Evolutionary conservation across 805 yeast species (phyloP), one percentile per base, ranked within the genome.

Genomic region (Yamadazyma tumulicola): DNA sequence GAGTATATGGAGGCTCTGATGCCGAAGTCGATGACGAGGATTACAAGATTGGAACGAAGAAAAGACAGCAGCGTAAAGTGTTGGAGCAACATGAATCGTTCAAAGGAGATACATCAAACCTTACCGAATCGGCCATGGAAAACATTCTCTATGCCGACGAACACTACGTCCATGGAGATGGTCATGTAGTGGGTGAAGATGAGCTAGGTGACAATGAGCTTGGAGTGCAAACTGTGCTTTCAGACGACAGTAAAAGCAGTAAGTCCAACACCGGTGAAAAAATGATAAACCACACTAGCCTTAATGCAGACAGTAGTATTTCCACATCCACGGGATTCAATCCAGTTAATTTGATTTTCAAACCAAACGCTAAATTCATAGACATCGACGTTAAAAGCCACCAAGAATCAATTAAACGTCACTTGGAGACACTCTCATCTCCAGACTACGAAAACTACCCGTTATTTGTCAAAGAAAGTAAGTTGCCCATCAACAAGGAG

Each of bases 51-150:
- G 69, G 70, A 2, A 41, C 49, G 21, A 32, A 52, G 19, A 51
- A 54, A 31, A 47, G 71, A 38, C 43, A 48, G 19, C 45, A 52
- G 38, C 48, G 69, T 26, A 40, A 35, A 20, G 42, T 44, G 2
- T 43, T 61, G 17, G 41, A 52, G 2, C 47, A 49, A 13, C 63
- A 59, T 25, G 66, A 62, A 35, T 54, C 66, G 7, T 61, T 65
- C 44, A 64, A 60, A 40, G 68, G 68, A 4, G 70, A 64, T 39
- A 62, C 72, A 1, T 64, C 72, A 0, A 48, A 54, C 14, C 35
- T 66, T 19, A 52, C 70, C 2, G 60, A 55, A 41, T 52, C 51
- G 24, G 53, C 68, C 11, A 50, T 66, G 56, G 67, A 64, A 26
- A 48, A 52, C 26, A 48, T 65, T 38, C 51, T 66, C 50, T 61